Evolutionary conservation across 148 eudicot genomes (phyloP), one percentile per base, ranked within the genome.

Genomic region (Cornus kousa): DNA sequence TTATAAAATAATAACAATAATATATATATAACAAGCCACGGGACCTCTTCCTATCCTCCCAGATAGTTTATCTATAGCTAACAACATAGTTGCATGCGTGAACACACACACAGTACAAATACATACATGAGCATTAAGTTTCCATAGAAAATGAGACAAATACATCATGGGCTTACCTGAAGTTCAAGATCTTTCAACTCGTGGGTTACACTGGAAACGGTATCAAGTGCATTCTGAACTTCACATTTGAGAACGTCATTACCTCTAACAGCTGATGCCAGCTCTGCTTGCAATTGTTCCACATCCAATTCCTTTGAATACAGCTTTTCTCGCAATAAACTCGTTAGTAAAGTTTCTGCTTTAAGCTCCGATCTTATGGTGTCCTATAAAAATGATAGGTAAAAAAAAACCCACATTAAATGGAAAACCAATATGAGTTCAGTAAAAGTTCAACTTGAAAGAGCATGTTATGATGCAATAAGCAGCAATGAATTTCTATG

Each of bases 251-350:
- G 94, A 66, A 90, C 79, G 69, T 89, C 98, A 80, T 84, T 91
- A 23, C 95, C 91, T 85, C 98, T 89, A 22, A 87, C 85, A 67
- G 90, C 92, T 73, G 91, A 84, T 72, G 98, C 97, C 78, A 92
- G 79, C 77, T 93, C 98, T 70, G 99, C 98, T 84, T 91, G 88
- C 78, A 93, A 82, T 82, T 90, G 98, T 81, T 96, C 99, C 74
- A 88, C 74, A 65, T 96, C 92, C 66, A 86, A 79, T 70, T 87
- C 94, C 77, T 88, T 90, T 66, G 88, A 82, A 86, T 85, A 92
- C 46, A 96, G 83, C 83, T 88, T 96, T 75, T 96, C 98, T 64
- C 91, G 90, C 72, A 93, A 81, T 40, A 96, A 71, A 69, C 86
- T 88, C 12, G 99, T 96, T 66, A 96, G 75, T 67, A 96, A 84